Conservation (phyloP, 1,139 yeast genomes). For the Sugiyamaella novakii region DNA sequence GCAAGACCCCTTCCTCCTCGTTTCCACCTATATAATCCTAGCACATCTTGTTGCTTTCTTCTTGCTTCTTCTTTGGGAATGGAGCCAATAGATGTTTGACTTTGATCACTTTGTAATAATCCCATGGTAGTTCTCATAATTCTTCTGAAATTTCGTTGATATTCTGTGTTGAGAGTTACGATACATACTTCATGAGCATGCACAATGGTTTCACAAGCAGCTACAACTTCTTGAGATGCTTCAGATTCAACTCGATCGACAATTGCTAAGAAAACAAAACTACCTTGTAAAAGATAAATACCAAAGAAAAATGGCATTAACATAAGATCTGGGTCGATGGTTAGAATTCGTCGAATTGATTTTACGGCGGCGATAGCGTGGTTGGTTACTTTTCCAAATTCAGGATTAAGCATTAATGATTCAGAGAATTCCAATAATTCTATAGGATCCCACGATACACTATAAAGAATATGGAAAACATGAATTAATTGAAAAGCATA, state of each 20-base stretch:
- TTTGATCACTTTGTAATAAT: conserved; percentile 23
- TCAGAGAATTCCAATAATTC: conserved; percentile 33
- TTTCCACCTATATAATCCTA: conserved; percentile 37
- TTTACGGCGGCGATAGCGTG: conserved; percentile 38
- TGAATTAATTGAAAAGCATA: conserved; percentile 34
- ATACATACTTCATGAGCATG: conserved; percentile 42
- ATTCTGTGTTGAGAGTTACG: conserved; percentile 40
- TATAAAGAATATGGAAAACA: conserved; percentile 32
- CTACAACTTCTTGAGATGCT: conserved; percentile 39
- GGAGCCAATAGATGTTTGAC: conserved; percentile 26
- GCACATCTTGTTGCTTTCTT: conserved; percentile 35
- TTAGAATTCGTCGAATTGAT: conserved; percentile 34
- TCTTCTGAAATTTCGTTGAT: conserved; percentile 39
- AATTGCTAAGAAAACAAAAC: conserved; percentile 34
- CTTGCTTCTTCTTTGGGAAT: conserved; percentile 33
- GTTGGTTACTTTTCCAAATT: conserved; percentile 32
- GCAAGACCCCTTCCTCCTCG: conserved; percentile 39
- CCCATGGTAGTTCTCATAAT: conserved; percentile 37
- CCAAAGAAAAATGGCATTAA: conserved; percentile 43
- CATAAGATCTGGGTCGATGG: conserved; percentile 38
- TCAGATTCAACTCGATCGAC: conserved; percentile 38
- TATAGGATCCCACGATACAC: conserved; percentile 36
- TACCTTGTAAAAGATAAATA: conserved; percentile 39
- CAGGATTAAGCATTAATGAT: conserved; percentile 32
- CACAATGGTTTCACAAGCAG: conserved; percentile 39